Evolutionary conservation across 257 asterid genomes (phyloP).

Genomic region (Thymus quinquecostatus): DNA sequence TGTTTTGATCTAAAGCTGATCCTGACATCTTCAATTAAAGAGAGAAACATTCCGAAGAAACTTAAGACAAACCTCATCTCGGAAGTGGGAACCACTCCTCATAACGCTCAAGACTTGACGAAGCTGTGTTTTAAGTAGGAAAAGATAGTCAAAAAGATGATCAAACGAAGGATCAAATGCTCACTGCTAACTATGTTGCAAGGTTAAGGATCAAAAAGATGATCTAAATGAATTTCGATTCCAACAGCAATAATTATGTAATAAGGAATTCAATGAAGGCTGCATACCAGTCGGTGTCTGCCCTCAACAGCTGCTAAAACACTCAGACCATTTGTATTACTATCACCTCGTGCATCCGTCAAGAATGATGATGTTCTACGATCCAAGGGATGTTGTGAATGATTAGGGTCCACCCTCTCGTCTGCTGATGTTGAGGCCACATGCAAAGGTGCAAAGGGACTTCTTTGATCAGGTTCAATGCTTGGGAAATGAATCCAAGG

Average conservation of each 20-base stretch:
- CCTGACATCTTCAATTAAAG: background rate
- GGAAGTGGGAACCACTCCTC: constrained; percentile 63
- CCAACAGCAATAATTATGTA: background rate
- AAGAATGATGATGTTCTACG: constrained; percentile 46
- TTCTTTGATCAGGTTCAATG: constrained; percentile 59
- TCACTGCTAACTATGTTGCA: background rate
- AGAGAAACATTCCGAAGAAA: background rate
- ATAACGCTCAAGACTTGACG: constrained; percentile 76
- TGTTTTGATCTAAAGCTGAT: background rate
- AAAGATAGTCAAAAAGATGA: constrained; percentile 36
- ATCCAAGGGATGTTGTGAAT: constrained; percentile 33
- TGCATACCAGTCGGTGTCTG: constrained; percentile 54
- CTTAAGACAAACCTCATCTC: constrained; percentile 65
- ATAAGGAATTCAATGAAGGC: constrained; percentile 16
- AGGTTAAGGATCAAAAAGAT: background rate
- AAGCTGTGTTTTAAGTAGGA: constrained; percentile 49
- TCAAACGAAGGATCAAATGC: constrained; percentile 15
- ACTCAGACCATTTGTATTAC: constrained; percentile 50
- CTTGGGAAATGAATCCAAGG: constrained; percentile 46
- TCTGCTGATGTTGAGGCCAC: constrained; percentile 51
- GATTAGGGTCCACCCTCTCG: constrained; percentile 46
- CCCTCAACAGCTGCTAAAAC: constrained; percentile 31
- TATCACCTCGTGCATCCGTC: constrained; percentile 51
- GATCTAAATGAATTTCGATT: no score
- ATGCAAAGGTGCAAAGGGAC: constrained; percentile 49